Evolutionary conservation across 2,329 filamentous ascomycete species (phyloP).

Genomic region (Clarireedia homoeocarpa): DNA sequence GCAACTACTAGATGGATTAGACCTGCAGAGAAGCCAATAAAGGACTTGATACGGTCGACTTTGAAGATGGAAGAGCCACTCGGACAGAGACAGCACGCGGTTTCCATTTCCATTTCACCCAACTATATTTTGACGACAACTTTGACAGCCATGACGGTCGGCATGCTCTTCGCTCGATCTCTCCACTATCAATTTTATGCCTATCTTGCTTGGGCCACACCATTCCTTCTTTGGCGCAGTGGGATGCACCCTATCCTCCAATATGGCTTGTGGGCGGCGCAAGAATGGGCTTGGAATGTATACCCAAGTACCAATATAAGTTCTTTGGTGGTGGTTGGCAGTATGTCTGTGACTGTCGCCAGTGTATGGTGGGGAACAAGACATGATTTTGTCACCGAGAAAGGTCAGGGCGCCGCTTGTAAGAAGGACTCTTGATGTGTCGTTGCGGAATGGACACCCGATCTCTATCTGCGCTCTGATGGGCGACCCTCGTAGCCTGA

Average conservation of each 20-base stretch:
- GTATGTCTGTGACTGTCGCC: slow-evolving; percentile 57
- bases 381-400: slow-evolving; percentile 24
- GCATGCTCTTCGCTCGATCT: slow-evolving; percentile 61
- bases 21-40: slow-evolving; percentile 44
- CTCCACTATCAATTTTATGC: slow-evolving; percentile 72
- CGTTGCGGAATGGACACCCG: neutral
- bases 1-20: slow-evolving; percentile 50
- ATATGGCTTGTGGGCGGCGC: slow-evolving; percentile 51
- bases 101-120: slow-evolving; percentile 44
- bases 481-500: neutral
- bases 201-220: slow-evolving; percentile 66
- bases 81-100: slow-evolving; percentile 37
- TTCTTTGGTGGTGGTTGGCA: slow-evolving; percentile 60
- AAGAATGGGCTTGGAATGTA: slow-evolving; percentile 70
- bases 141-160: slow-evolving; percentile 55
- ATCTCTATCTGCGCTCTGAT: too few species aligned
- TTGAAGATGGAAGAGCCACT: slow-evolving; percentile 29
- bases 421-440: slow-evolving; percentile 20
- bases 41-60: slow-evolving; percentile 33
- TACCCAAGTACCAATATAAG: slow-evolving; percentile 60
- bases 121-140: slow-evolving; percentile 55
- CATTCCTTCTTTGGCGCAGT: slow-evolving; percentile 61
- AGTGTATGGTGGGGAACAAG: slow-evolving; percentile 31
- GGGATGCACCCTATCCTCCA: slow-evolving; percentile 52
- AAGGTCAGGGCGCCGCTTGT: slow-evolving; percentile 19